phyloP scores from a whole-genome alignment of 1,284 basidiomycete species.

The Peniophora sp. region DNA sequence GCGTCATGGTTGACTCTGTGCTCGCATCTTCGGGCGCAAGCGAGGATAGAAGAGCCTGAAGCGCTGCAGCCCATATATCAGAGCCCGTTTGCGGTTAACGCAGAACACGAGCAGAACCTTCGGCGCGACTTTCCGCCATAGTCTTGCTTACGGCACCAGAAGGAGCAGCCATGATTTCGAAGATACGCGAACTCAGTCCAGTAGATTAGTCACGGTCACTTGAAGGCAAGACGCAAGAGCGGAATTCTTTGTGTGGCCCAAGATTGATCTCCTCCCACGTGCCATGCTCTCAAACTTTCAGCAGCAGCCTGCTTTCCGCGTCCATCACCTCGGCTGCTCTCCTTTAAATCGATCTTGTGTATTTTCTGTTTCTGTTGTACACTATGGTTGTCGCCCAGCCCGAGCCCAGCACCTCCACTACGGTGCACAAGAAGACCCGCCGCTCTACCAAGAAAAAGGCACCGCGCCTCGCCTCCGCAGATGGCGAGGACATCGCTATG shows the following conservation, averaged over 20 bases:
- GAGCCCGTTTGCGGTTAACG: not conserved
- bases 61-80: slow-evolving; percentile 25
- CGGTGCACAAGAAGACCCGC: slow-evolving; percentile 47
- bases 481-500: slow-evolving; percentile 29
- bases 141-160: slow-evolving; percentile 14
- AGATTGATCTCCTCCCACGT: too few species aligned
- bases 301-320: not conserved
- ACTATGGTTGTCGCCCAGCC: slow-evolving; percentile 52
- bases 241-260: not conserved
- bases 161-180: not conserved
- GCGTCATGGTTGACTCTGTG: slow-evolving; percentile 27
- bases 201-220: not conserved
- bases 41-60: slow-evolving; percentile 45
- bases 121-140: slow-evolving; percentile 21
- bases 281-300: too few species aligned
- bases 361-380: not conserved
- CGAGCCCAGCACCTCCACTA: slow-evolving; percentile 23
- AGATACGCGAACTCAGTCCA: not conserved
- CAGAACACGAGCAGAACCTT: slow-evolving; percentile 17
- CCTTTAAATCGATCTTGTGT: not conserved
- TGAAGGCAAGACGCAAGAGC: not conserved
- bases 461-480: slow-evolving; percentile 15
- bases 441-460: slow-evolving; percentile 44
- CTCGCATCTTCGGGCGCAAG: slow-evolving; percentile 25
- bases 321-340: not conserved